Conservation (phyloP, 2,329 filamentous ascomycete genomes). For the Hypocreales sp. region DNA sequence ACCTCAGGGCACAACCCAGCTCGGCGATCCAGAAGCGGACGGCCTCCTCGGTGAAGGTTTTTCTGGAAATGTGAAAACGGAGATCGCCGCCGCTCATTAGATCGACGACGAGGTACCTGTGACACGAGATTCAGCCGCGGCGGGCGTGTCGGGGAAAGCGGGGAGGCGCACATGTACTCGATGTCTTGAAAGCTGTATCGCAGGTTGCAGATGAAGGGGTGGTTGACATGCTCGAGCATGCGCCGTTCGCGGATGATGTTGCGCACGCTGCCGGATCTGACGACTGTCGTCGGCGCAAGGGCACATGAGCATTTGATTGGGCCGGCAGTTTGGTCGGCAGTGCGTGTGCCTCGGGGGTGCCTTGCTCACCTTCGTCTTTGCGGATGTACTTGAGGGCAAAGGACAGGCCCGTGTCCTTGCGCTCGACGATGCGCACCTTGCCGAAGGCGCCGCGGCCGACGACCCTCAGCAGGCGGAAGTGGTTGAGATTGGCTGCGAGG, state of each 20-base stretch:
- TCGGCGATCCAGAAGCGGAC: constrained; percentile 96
- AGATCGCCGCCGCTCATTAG: constrained; percentile 96
- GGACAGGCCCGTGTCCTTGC: constrained; percentile 84
- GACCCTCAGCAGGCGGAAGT: constrained; percentile 87
- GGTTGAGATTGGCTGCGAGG: constrained; percentile 74
- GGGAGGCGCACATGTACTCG: constrained; percentile 71
- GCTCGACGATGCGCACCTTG: constrained; percentile 96
- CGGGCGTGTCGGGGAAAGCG: background rate
- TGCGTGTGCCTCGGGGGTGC: too few species aligned
- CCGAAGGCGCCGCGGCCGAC: constrained; percentile 97
- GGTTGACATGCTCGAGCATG: constrained; percentile 96
- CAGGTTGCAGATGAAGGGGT: constrained; percentile 95
- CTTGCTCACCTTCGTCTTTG: constrained; percentile 92
- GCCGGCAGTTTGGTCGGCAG: too few species aligned
- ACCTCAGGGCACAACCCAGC: constrained; percentile 77
- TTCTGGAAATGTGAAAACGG: constrained; percentile 93
- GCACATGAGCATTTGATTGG: too few species aligned
- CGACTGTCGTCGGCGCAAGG: too few species aligned
- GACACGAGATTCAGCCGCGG: background rate
- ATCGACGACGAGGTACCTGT: constrained; percentile 91
- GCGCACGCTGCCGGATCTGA: constrained; percentile 91
- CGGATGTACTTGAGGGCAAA: constrained; percentile 97
- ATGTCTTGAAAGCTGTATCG: constrained; percentile 99
- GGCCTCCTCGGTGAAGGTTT: constrained; percentile 94
- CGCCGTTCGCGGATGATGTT: constrained; percentile 95